These are phyloP conservation scores for Punica granatum DNA, from an alignment of 345 rosid species.

Conservation along the genomic window DNA sequence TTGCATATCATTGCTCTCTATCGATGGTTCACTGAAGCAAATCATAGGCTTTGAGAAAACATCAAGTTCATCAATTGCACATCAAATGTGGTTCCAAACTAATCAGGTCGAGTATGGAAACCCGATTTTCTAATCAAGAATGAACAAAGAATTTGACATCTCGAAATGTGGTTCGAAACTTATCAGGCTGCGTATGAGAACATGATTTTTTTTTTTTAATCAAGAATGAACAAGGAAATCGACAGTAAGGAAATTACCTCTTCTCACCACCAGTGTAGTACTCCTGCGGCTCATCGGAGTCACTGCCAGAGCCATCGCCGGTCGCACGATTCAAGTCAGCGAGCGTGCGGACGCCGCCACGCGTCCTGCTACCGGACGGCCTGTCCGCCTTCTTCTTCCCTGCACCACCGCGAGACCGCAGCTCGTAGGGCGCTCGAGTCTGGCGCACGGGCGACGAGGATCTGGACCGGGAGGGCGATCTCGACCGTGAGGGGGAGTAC, in stretches of 20 bases:
- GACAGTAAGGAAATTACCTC: constrained; percentile 36
- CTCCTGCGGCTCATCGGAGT: constrained; percentile 62
- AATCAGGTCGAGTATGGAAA: not conserved
- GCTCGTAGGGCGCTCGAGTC: constrained; percentile 41
- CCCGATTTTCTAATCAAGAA: not conserved
- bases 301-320: constrained; percentile 28
- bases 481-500: constrained; percentile 45
- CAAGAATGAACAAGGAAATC: no score
- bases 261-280: constrained; percentile 86
- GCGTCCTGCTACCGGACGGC: constrained; percentile 33
- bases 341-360: constrained; percentile 71
- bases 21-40: not conserved
- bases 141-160: not conserved
- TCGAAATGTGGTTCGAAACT: no score
- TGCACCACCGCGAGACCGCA: constrained; percentile 41
- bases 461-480: constrained; percentile 53
- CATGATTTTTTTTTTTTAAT: no score
- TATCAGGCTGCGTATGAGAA: no score
- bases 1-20: not conserved
- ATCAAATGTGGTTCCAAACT: not conserved
- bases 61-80: not conserved
- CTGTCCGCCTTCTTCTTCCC: constrained; percentile 26
- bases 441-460: constrained; percentile 48
- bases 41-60: not conserved
- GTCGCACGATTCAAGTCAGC: constrained; percentile 75